phyloP scores from a whole-genome alignment of 2,329 filamentous ascomycete genomes.

The Tolypocladium amazonense region DNA sequence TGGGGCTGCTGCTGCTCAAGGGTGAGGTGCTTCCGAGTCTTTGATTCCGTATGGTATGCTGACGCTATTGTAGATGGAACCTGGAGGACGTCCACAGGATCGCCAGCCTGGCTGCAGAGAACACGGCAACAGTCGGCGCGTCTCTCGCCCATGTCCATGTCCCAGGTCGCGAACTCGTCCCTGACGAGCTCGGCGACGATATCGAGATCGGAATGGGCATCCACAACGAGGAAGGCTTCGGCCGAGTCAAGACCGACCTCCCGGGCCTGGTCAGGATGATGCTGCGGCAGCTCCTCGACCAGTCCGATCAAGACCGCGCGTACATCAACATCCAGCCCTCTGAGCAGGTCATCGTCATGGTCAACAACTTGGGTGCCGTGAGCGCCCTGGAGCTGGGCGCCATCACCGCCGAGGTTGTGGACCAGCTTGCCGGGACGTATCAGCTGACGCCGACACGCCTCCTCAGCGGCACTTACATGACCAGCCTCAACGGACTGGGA shows the following conservation, averaged over 20 bases:
- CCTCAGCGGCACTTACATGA: not conserved
- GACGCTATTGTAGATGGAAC: not conserved
- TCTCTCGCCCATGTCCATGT: not conserved
- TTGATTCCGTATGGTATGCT: not conserved
- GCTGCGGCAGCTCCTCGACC: not conserved
- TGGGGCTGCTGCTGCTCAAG: slow-evolving; percentile 41
- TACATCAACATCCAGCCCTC: not conserved
- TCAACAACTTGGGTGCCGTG: not conserved
- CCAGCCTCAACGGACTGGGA: not conserved
- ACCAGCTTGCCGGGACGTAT: not conserved
- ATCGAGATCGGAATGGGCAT: not conserved
- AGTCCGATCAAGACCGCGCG: not conserved
- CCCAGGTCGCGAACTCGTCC: not conserved
- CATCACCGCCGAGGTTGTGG: not conserved
- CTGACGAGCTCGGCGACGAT: not conserved
- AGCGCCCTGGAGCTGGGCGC: not conserved
- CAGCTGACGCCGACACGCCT: not conserved
- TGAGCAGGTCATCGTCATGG: not conserved
- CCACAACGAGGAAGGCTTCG: not conserved
- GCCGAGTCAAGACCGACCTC: not conserved
- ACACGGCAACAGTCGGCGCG: not conserved
- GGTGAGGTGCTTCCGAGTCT: not conserved
- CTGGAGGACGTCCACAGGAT: not conserved
- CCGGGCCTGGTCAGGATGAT: not conserved
- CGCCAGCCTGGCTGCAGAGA: not conserved